Evolutionary conservation across 495 filamentous ascomycete species (phyloP), one percentile per base, ranked within the genome.

Genomic region (Lichina pygmaea): DNA sequence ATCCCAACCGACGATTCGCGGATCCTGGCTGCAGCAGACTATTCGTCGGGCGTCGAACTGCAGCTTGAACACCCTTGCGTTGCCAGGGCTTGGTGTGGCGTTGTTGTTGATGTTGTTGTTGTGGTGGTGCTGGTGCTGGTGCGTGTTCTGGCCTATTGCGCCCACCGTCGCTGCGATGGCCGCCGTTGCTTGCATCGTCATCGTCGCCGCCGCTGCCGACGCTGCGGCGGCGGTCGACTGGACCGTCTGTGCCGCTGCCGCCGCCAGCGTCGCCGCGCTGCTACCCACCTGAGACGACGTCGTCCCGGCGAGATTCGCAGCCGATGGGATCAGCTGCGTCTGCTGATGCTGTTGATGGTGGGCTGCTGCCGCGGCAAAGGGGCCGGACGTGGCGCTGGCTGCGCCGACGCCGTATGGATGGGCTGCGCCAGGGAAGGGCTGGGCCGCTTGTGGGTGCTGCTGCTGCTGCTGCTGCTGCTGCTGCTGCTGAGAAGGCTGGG

Each of bases 41-140:
- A 97, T 92, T 55, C 86, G 76, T 41, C 86, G 69, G 0, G 85
- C 77, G 54, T 97, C 89, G 53, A 94, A 97, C 62, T 97, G 91
- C 30, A 95, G 66, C 60, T 97, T 97, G 63, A 94, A 97, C n/a
- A 97, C 81, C 31, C 89, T 61, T 11, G 73, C 69, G 48, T 73
- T 73, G 49, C 44, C 48, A 68, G 62, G 45, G 61, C 48, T 48
- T 39, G 41, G 17, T 40, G 47, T 17, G 52, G 49, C 11, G 47
- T 50, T 8, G 53, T 54, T 33, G 53, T 47, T 51, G 47, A 30
- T 13, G 30, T 17, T 44, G 48, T 16, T 52, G 51, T n/a, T 42
- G 43, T 7, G 41, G 16, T 43, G 48, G 32, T 50, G 48, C 16
- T 49, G 42, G 34, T 50, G 37, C 11, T 43, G 43, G 5, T 45